phyloP scores from a whole-genome alignment of 2,329 filamentous ascomycete genomes.

The Talaromyces verruculosus region DNA sequence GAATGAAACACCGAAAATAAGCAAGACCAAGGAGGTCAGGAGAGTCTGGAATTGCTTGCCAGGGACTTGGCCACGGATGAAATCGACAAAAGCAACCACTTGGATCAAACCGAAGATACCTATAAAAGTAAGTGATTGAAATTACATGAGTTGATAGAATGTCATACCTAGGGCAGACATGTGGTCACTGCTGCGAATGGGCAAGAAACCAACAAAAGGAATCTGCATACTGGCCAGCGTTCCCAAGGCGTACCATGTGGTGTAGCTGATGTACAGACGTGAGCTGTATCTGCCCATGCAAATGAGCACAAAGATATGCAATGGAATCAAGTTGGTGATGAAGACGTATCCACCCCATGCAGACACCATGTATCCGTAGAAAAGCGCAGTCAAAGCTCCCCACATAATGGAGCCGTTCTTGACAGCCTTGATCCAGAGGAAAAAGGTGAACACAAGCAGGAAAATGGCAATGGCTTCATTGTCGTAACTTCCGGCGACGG shows the following conservation, averaged over 20 bases:
- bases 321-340: constrained; percentile 93
- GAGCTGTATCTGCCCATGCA: constrained; percentile 97
- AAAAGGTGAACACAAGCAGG: constrained; percentile 97
- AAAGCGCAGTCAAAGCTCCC: constrained; percentile 90
- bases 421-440: constrained; percentile 96
- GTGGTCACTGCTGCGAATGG: constrained; percentile 95
- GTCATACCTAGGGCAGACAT: constrained; percentile 87
- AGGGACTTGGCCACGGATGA: constrained; percentile 81
- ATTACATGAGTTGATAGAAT: neutral
- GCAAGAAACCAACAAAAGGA: constrained; percentile 95
- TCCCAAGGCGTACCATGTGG: constrained; percentile 95
- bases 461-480: constrained; percentile 99
- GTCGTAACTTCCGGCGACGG: constrained; percentile 96
- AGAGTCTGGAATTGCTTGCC: constrained; percentile 93
- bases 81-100: constrained; percentile 88
- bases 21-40: constrained; percentile 71
- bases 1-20: constrained; percentile 71
- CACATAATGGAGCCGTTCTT: constrained; percentile 96
- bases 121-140: constrained; percentile 39
- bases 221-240: constrained; percentile 99
- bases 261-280: constrained; percentile 92
- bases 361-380: constrained; percentile 99
- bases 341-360: constrained; percentile 99
- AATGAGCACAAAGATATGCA: constrained; percentile 90
- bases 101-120: constrained; percentile 95